Evolutionary conservation across 306 rosid genomes (phyloP).

Genomic region (Medicago arabica): DNA sequence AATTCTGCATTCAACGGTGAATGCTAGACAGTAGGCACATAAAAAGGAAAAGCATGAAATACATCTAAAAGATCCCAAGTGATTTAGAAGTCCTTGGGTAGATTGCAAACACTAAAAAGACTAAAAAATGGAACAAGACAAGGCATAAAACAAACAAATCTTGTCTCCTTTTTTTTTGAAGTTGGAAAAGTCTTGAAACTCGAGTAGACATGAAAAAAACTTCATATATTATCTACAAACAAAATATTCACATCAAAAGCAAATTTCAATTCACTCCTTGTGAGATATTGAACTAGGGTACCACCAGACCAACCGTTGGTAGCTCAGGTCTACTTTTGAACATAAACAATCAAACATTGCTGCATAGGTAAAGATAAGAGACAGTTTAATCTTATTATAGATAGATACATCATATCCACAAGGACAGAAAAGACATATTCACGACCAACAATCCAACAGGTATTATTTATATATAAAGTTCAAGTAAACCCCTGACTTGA

Average conservation of each 20-base stretch:
- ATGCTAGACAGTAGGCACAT: too few species aligned
- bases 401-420: background rate
- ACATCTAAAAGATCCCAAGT: too few species aligned
- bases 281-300: too few species aligned
- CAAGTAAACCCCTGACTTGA: slow-evolving; percentile 21
- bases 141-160: background rate
- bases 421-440: background rate
- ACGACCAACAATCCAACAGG: slow-evolving; percentile 23
- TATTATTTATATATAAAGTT: slow-evolving; percentile 41
- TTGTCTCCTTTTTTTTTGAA: background rate
- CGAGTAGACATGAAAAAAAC: background rate
- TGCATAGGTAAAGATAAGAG: background rate
- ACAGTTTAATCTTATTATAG: background rate
- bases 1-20: too few species aligned
- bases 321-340: background rate
- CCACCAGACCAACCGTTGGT: too few species aligned
- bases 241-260: background rate
- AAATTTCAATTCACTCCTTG: background rate
- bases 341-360: slow-evolving; percentile 7
- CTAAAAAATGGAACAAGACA: background rate
- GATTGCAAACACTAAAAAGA: too few species aligned
- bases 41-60: too few species aligned
- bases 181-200: background rate
- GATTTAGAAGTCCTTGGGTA: too few species aligned
- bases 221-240: background rate